Percentiles rank a stretch among this genome's conserved stretches.
Evolutionary conservation across 2,329 filamentous ascomycete genomes (phyloP).

Genomic region (Cladosporium halotolerans): DNA sequence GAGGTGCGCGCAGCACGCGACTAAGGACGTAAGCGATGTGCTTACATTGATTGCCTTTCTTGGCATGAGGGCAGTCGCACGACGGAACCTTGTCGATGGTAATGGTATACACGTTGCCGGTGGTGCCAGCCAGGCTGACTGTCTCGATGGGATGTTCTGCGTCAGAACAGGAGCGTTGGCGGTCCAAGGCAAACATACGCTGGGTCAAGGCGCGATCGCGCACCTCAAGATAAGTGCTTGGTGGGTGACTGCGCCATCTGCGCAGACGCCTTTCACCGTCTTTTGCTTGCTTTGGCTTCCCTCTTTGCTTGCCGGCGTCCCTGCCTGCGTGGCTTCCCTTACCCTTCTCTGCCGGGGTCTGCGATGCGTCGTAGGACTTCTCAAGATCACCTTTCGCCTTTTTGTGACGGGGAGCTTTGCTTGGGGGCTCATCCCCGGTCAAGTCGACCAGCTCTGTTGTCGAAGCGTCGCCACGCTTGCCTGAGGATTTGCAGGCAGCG

Average conservation of each 20-base stretch:
- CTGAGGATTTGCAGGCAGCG: too few species aligned
- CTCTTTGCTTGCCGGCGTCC: neutral
- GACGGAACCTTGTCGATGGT: conserved; percentile 46
- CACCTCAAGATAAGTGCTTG: conserved; percentile 19
- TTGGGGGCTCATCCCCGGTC: conserved; percentile 11
- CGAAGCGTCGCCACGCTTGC: too few species aligned
- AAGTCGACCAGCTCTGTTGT: conserved; percentile 6
- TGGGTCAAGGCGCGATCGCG: conserved; percentile 26
- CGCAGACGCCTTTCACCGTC: conserved; percentile 23
- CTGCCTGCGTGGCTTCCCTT: neutral
- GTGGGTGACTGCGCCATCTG: conserved; percentile 20
- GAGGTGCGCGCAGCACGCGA: conserved; percentile 51
- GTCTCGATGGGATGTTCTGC: conserved; percentile 44
- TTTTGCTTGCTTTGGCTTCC: conserved; percentile 15
- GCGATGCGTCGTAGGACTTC: neutral
- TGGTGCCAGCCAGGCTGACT: conserved; percentile 54
- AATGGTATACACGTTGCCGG: conserved; percentile 57
- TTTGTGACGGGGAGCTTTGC: neutral
- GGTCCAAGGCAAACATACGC: conserved; percentile 27
- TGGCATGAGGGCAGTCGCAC: conserved; percentile 26
- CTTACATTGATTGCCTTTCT: conserved; percentile 52
- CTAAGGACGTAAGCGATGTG: conserved; percentile 57
- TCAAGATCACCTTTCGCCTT: too few species aligned
- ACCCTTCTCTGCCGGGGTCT: neutral
- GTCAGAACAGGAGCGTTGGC: conserved; percentile 15